Evolutionary conservation across 176 grass and related monocot species (phyloP).

Genomic region (Bonia amplexicaulis): DNA sequence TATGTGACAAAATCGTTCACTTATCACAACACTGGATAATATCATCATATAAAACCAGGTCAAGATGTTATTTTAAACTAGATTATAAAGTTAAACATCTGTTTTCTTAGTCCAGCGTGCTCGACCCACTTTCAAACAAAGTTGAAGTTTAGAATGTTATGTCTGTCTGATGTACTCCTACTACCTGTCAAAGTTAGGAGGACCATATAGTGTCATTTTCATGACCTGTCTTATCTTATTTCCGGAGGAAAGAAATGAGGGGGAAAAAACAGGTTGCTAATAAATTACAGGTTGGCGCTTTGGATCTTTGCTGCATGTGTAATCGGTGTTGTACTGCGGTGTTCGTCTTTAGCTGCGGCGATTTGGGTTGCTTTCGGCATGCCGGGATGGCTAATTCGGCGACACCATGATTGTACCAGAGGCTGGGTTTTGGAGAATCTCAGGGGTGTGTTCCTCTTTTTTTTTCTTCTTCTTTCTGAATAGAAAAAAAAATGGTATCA

Average conservation of each 20-base stretch:
- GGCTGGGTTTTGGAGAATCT: constrained; percentile 24
- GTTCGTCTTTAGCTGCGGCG: constrained; percentile 7
- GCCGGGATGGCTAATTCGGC: neutral
- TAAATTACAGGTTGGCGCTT: neutral
- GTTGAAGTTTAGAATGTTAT: no score
- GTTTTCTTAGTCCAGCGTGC: no score
- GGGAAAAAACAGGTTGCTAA: neutral
- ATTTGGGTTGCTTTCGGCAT: constrained; percentile 21
- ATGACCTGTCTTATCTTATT: neutral
- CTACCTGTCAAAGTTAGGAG: no score
- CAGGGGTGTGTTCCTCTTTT: neutral
- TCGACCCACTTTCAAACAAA: no score
- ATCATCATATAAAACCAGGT: no score
- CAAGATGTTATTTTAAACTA: no score
- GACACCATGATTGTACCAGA: constrained; percentile 34
- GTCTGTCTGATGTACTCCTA: no score
- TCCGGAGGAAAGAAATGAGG: neutral
- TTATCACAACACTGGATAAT: no score
- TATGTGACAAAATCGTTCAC: no score
- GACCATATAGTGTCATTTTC: neutral
- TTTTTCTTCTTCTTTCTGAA: neutral
- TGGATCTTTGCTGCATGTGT: neutral
- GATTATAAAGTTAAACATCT: no score
- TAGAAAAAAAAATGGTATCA: neutral
- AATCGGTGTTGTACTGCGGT: neutral